Conservation (phyloP, 1,139 yeast genomes). For the Hansenula lynferdii region DNA sequence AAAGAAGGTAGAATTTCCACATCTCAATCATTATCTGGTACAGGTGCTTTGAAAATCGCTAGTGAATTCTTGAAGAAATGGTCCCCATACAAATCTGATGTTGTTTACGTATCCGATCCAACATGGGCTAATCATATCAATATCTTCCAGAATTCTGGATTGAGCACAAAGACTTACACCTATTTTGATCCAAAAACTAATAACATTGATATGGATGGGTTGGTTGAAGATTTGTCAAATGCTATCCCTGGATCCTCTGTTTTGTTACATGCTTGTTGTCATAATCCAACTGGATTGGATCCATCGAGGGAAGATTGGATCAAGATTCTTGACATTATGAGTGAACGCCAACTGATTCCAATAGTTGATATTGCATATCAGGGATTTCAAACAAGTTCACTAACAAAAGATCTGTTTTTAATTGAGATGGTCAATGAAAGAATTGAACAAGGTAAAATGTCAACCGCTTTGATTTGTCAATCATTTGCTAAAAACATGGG, state of each 20-base stretch:
- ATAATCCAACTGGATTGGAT: conserved; percentile 95
- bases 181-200: conserved; percentile 49
- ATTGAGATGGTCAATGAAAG: conserved; percentile 32
- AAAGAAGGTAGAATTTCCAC: conserved; percentile 48
- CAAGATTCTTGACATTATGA: conserved; percentile 56
- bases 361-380: conserved; percentile 92
- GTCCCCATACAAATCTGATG: conserved; percentile 24
- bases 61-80: conserved; percentile 60
- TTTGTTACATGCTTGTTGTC: conserved; percentile 90
- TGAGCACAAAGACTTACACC: conserved; percentile 59
- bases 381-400: conserved; percentile 80
- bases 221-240: conserved; percentile 33
- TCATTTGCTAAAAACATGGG: conserved; percentile 98
- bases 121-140: conserved; percentile 95
- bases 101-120: conserved; percentile 73
- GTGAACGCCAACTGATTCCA: conserved; percentile 56
- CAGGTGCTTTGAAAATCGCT: conserved; percentile 90
- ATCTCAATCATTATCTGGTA: conserved; percentile 87
- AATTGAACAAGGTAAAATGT: conserved; percentile 12
- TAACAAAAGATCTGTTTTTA: conserved; percentile 45
- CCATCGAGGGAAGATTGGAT: conserved; percentile 80
- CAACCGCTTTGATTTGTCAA: conserved; percentile 73
- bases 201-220: conserved; percentile 47
- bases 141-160: conserved; percentile 60
- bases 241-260: conserved; percentile 58